Evolutionary conservation across 164 flowering plant species (phyloP).

Genomic region (Piper longum): DNA sequence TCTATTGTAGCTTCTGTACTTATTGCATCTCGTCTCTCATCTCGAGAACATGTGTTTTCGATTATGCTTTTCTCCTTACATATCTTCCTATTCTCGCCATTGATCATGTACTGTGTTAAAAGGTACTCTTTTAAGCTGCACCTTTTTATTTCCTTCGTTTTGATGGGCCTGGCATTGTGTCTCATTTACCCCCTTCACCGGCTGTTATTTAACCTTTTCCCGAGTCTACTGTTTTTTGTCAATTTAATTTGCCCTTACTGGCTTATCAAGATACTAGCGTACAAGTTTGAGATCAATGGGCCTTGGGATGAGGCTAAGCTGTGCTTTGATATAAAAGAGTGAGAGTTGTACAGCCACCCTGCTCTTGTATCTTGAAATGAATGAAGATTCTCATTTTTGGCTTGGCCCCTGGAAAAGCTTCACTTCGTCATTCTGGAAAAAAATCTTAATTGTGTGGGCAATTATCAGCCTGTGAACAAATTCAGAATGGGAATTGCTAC

Average conservation of each 20-base stretch:
- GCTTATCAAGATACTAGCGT: constrained; percentile 78
- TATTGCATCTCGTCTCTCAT: constrained; percentile 87
- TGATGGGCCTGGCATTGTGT: constrained; percentile 42
- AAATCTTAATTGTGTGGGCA: too few relatives aligned
- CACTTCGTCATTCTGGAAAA: too few relatives aligned
- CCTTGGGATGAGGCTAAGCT: constrained; percentile 99
- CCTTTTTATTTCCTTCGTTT: constrained; percentile 46
- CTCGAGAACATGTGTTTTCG: constrained; percentile 74
- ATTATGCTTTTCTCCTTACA: constrained; percentile 81
- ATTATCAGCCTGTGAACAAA: too few relatives aligned
- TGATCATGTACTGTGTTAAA: constrained; percentile 64
- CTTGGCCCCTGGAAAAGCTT: too few relatives aligned
- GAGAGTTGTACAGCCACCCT: constrained; percentile 4
- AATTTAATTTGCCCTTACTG: constrained; percentile 81
- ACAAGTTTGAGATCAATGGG: constrained; percentile 98
- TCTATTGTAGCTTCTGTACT: constrained; percentile 89
- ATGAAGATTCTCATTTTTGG: too few relatives aligned
- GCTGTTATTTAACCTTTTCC: constrained; percentile 39
- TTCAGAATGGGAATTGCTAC: too few relatives aligned
- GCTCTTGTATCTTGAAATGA: neutral
- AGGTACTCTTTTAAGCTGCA: constrained; percentile 60
- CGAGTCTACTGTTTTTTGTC: constrained; percentile 49
- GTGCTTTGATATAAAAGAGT: constrained; percentile 80
- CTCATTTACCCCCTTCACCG: constrained; percentile 40
- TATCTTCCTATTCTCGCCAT: constrained; percentile 85